These are phyloP conservation scores for Parasarocladium wereldwijsianum DNA, from an alignment of 2,329 filamentous ascomycete species.

Conservation along the genomic window DNA sequence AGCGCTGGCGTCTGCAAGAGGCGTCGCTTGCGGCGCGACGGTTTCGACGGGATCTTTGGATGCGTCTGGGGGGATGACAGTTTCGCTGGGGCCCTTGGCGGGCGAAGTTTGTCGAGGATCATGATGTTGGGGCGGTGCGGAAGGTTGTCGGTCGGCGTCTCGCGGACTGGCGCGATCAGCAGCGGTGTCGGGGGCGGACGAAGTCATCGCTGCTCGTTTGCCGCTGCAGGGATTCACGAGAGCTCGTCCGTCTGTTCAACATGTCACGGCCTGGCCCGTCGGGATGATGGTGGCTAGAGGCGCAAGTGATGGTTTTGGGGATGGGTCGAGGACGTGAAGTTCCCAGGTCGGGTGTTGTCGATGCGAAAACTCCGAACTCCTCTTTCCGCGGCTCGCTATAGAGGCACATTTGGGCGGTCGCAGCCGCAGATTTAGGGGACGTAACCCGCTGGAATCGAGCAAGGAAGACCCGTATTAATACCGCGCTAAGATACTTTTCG, in stretches of 20 bases:
- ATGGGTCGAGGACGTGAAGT: not conserved
- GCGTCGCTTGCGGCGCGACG: too few species aligned
- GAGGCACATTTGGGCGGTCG: too few species aligned
- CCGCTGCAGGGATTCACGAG: conserved; percentile 18
- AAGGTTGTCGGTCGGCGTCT: conserved; percentile 2
- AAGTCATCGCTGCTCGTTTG: conserved; percentile 42
- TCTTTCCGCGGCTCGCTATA: not conserved
- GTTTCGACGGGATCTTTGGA: too few species aligned
- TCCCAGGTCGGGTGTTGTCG: not conserved
- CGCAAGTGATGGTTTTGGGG: not conserved
- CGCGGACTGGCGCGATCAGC: conserved; percentile 1
- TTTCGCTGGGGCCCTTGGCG: too few species aligned
- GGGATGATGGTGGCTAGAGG: conserved; percentile 5
- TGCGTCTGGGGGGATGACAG: too few species aligned
- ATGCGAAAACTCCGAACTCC: conserved; percentile 5
- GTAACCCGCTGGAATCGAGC: too few species aligned
- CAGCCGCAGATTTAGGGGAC: too few species aligned
- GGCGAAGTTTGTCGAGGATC: too few species aligned
- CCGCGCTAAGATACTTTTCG: too few species aligned
- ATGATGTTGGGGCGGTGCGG: too few species aligned
- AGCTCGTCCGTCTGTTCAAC: conserved; percentile 38
- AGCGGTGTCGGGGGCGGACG: conserved; percentile 31
- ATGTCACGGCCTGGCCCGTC: conserved; percentile 2
- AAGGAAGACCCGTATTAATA: too few species aligned
- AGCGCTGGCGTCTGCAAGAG: too few species aligned